Evolutionary conservation across 768 basidiomycete species (phyloP).

Genomic region (Hypholoma sublateritium): DNA sequence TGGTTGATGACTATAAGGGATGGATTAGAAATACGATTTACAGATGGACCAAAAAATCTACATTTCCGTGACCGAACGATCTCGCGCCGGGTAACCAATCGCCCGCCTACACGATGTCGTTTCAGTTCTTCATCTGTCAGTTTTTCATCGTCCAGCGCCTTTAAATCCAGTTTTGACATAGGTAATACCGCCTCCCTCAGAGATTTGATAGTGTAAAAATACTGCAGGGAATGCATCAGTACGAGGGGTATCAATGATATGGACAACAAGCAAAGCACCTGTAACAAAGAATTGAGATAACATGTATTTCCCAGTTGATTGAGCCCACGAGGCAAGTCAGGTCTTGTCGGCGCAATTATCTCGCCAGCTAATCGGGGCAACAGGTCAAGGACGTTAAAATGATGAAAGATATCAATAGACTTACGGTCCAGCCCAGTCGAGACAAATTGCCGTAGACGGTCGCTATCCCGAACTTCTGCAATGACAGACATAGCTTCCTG

Average conservation of each 20-base stretch:
- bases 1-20: conserved; percentile 67
- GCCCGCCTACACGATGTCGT: conserved; percentile 84
- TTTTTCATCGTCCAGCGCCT: conserved; percentile 65
- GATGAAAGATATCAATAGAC: conserved; percentile 28
- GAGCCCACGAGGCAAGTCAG: conserved; percentile 80
- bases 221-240: conserved; percentile 42
- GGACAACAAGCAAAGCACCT: conserved; percentile 37
- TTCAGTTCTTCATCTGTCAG: conserved; percentile 79
- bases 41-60: conserved; percentile 28
- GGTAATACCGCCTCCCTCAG: conserved; percentile 73
- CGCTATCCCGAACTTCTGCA: conserved; percentile 72
- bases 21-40: conserved; percentile 10
- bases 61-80: conserved; percentile 85
- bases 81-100: conserved; percentile 78
- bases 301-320: conserved; percentile 91
- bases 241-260: neutral
- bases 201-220: conserved; percentile 95
- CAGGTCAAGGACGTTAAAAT: neutral
- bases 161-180: conserved; percentile 53
- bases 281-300: conserved; percentile 79
- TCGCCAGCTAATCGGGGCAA: conserved; percentile 58
- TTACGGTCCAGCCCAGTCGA: conserved; percentile 73
- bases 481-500: conserved; percentile 72
- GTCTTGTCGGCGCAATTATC: conserved; percentile 45
- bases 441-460: conserved; percentile 64